phyloP scores from a whole-genome alignment of 2,329 filamentous ascomycete species.

The Alternaria metachromatica region DNA sequence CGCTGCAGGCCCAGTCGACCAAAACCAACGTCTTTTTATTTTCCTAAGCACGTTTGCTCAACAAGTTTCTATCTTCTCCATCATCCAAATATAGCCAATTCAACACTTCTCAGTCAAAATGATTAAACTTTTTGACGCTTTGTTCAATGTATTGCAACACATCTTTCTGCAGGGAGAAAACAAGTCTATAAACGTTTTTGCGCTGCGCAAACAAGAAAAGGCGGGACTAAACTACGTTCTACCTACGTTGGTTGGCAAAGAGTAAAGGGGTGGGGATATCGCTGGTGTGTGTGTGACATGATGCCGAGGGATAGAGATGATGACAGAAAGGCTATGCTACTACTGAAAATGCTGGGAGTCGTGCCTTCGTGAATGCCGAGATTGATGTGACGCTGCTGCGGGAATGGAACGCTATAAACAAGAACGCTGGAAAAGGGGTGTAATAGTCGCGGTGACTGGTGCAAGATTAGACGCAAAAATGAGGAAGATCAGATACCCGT shows the following conservation, averaged over 20 bases:
- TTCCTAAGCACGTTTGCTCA: background rate
- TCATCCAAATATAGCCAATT: background rate
- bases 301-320: background rate
- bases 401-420: conserved; percentile 3
- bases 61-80: background rate
- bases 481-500: background rate
- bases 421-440: conserved; percentile 8
- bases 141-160: background rate
- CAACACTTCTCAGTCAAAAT: background rate
- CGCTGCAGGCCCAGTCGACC: background rate
- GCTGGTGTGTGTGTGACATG: background rate
- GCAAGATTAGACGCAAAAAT: background rate
- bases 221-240: background rate
- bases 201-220: background rate
- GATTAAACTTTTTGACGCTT: background rate
- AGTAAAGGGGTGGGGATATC: background rate
- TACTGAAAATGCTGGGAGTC: conserved; percentile 24
- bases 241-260: background rate
- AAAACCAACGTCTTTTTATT: background rate
- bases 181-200: background rate
- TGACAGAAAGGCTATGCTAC: conserved; percentile 3
- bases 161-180: background rate
- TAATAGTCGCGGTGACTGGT: background rate
- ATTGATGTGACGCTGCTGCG: background rate
- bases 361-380: conserved; percentile 24